Evolutionary conservation across 345 rosid genomes (phyloP).

Genomic region (Conringia planisiliqua): DNA sequence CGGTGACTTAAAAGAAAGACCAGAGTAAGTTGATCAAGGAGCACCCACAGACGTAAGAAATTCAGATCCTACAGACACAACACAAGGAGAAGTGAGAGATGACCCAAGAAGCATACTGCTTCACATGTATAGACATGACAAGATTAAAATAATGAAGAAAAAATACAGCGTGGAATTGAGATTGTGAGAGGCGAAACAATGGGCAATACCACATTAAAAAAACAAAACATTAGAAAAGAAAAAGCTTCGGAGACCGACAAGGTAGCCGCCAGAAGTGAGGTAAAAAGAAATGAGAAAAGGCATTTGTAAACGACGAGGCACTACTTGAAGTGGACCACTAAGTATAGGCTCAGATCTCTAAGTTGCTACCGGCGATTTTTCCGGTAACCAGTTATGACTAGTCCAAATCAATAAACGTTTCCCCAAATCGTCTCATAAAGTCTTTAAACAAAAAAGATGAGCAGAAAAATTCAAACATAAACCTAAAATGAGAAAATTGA

Average conservation of each 20-base stretch:
- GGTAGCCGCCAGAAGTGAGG: conserved; percentile 9
- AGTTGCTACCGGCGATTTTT: neutral
- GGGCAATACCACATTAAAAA: conserved; percentile 13
- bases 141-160: conserved; percentile 7
- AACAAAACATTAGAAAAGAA: neutral
- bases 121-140: conserved; percentile 22
- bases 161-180: neutral
- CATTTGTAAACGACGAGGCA: neutral
- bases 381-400: neutral
- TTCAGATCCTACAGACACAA: conserved; percentile 19
- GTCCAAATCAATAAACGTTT: neutral
- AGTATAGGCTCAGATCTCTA: conserved; percentile 31
- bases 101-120: conserved; percentile 13
- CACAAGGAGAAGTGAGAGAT: conserved; percentile 4
- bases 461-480: neutral
- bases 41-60: neutral
- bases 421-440: neutral
- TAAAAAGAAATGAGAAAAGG: neutral
- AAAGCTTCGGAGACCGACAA: neutral
- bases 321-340: conserved; percentile 11
- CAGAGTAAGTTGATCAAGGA: conserved; percentile 13
- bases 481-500: neutral
- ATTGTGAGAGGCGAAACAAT: conserved; percentile 19
- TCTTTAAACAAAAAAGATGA: neutral
- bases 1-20: conserved; percentile 17